These are phyloP conservation scores for Jackrogersella minutella DNA, from an alignment of 495 filamentous ascomycete genomes.

Conservation along the genomic window DNA sequence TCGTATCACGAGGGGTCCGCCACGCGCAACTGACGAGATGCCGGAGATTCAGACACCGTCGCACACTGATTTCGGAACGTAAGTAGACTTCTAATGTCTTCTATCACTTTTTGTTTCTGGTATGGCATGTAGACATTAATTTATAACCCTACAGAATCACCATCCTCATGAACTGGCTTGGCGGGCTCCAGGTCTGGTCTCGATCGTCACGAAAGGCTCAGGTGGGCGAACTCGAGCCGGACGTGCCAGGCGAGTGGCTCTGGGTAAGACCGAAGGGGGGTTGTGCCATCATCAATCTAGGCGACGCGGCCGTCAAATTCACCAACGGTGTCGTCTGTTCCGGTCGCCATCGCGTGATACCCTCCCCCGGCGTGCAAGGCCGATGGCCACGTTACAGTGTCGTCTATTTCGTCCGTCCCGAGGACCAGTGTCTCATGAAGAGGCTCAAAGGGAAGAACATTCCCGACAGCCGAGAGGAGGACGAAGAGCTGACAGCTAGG, in stretches of 20 bases:
- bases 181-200: constrained; percentile 65
- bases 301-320: constrained; percentile 71
- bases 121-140: constrained; percentile 3
- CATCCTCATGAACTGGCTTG: constrained; percentile 67
- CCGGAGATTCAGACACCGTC: constrained; percentile 47
- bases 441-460: constrained; percentile 50
- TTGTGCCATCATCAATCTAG: constrained; percentile 69
- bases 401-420: constrained; percentile 69
- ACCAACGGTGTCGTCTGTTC: constrained; percentile 66
- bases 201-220: constrained; percentile 47
- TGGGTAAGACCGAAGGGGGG: constrained; percentile 67
- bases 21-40: constrained; percentile 36
- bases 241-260: constrained; percentile 59
- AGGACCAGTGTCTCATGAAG: constrained; percentile 63
- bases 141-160: constrained; percentile 51
- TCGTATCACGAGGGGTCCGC: constrained; percentile 54
- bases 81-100: constrained; percentile 31
- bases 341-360: constrained; percentile 70
- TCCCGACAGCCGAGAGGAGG: constrained; percentile 28
- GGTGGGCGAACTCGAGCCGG: constrained; percentile 31
- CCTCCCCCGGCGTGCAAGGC: constrained; percentile 63
- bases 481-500: constrained; percentile 36
- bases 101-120: constrained; percentile 46
- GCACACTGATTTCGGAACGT: constrained; percentile 52
- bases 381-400: constrained; percentile 63